A percentile compares a stretch with the other conserved stretches of the same genome.
phyloP scores from a whole-genome alignment of 1,139 yeast species.

The Geotrichum reessii region DNA sequence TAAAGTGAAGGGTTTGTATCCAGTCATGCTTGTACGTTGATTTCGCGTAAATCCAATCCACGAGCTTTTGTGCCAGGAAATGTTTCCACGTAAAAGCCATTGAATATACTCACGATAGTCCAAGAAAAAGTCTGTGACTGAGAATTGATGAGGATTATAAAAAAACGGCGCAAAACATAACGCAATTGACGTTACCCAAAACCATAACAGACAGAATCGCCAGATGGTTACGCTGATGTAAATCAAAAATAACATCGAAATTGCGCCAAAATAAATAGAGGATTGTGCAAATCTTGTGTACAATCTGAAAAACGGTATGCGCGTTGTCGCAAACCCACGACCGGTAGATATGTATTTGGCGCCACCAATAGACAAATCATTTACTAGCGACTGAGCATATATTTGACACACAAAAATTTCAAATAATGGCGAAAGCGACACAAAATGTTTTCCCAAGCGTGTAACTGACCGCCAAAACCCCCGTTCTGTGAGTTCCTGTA shows the following conservation, averaged over 20 bases:
- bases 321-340: slow-evolving; percentile 71
- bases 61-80: slow-evolving; percentile 45
- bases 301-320: slow-evolving; percentile 54
- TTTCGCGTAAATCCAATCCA: slow-evolving; percentile 57
- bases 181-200: slow-evolving; percentile 70
- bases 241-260: slow-evolving; percentile 50
- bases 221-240: slow-evolving; percentile 67
- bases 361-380: slow-evolving; percentile 72
- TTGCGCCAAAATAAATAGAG: slow-evolving; percentile 62
- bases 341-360: slow-evolving; percentile 83
- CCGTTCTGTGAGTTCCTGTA: slow-evolving; percentile 75
- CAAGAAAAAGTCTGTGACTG: slow-evolving; percentile 58
- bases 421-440: slow-evolving; percentile 74
- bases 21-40: slow-evolving; percentile 58
- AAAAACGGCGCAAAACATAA: slow-evolving; percentile 72
- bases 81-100: slow-evolving; percentile 68
- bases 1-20: slow-evolving; percentile 47
- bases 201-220: slow-evolving; percentile 77
- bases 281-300: slow-evolving; percentile 60
- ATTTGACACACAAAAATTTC: slow-evolving; percentile 86
- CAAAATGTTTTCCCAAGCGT: slow-evolving; percentile 57
- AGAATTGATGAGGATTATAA: slow-evolving; percentile 83
- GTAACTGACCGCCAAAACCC: slow-evolving; percentile 60
- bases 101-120: slow-evolving; percentile 62
- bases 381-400: slow-evolving; percentile 63